These are phyloP conservation scores for Candida multigemmis DNA, from an alignment of 805 yeast species.

Conservation along the genomic window DNA sequence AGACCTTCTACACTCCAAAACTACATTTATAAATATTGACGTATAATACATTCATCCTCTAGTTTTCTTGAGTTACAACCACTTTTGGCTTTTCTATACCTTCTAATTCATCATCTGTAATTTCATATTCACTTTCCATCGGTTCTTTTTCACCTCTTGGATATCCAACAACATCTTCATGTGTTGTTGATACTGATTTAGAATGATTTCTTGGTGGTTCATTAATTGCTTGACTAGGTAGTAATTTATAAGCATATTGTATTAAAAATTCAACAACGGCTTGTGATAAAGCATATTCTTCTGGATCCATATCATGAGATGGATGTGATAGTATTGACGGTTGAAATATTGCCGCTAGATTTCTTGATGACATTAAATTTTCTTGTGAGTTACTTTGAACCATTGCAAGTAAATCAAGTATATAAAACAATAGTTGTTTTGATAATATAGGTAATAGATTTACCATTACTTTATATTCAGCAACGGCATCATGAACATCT, in stretches of 20 bases:
- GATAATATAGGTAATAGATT: slow-evolving; percentile 67
- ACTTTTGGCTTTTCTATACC: too few species aligned
- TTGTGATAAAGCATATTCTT: slow-evolving; percentile 81
- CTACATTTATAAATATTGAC: too few species aligned
- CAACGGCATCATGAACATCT: slow-evolving; percentile 61
- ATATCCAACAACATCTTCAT: slow-evolving; percentile 27
- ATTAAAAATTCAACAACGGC: slow-evolving; percentile 83
- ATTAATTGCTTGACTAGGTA: slow-evolving; percentile 39
- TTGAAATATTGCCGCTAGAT: slow-evolving; percentile 92
- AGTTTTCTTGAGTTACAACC: too few species aligned
- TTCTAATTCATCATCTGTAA: too few species aligned
- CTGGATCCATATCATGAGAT: slow-evolving; percentile 84
- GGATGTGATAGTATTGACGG: slow-evolving; percentile 95
- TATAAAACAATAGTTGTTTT: slow-evolving; percentile 75
- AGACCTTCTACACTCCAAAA: too few species aligned
- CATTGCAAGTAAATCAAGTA: slow-evolving; percentile 77
- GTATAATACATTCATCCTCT: too few species aligned
- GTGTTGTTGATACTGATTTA: slow-evolving; percentile 20
- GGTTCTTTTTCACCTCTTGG: too few species aligned
- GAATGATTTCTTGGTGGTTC: too few species aligned
- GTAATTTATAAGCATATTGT: slow-evolving; percentile 70
- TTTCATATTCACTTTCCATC: too few species aligned
- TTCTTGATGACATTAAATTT: slow-evolving; percentile 87
- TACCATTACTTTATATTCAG: slow-evolving; percentile 62
- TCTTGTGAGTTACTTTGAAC: slow-evolving; percentile 70